A percentile compares a stretch with the other conserved stretches of the same genome.
phyloP scores from a whole-genome alignment of 106 monocot genomes.

The Chionographis japonica region DNA sequence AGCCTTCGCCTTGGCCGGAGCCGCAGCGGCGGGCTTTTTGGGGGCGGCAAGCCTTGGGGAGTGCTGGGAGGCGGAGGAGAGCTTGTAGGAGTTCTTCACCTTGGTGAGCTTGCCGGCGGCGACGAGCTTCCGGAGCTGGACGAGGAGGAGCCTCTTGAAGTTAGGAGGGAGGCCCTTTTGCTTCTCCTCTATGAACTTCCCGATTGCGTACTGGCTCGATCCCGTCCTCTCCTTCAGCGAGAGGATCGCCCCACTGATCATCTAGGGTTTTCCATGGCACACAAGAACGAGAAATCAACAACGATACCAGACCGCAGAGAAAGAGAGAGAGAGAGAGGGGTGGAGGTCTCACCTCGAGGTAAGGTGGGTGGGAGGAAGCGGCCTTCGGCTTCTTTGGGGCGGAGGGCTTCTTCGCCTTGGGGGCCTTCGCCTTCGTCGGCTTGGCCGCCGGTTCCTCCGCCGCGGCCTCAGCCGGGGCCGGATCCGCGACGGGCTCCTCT shows the following conservation, averaged over 20 bases:
- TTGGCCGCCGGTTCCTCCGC: conserved; percentile 7
- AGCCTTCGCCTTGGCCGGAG: conserved; percentile 24
- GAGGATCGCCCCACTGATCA: conserved; percentile 68
- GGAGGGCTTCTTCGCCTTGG: conserved; percentile 39
- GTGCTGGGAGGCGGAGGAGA: conserved; percentile 14
- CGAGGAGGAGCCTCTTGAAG: conserved; percentile 67
- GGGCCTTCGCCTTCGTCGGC: conserved; percentile 15
- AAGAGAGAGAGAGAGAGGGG: not conserved
- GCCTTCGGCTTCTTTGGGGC: conserved; percentile 41
- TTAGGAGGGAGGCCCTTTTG: conserved; percentile 55
- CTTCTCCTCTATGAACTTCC: no score
- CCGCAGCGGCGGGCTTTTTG: not conserved
- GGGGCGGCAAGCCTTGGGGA: not conserved
- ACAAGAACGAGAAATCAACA: not conserved
- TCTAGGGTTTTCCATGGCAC: conserved; percentile 50
- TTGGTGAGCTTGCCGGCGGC: conserved; percentile 67
- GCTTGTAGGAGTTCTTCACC: conserved; percentile 80
- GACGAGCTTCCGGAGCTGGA: conserved; percentile 58
- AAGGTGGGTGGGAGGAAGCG: conserved; percentile 66
- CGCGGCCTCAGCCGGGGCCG: conserved; percentile 3
- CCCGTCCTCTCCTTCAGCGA: conserved; percentile 79
- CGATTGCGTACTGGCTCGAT: conserved; percentile 77
- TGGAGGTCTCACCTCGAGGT: conserved; percentile 49
- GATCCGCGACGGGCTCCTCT: conserved; percentile 15
- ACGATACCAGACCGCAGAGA: not conserved